These are phyloP conservation scores for Penicillium chermesinum DNA, from an alignment of 495 filamentous ascomycete genomes.

Conservation along the genomic window DNA sequence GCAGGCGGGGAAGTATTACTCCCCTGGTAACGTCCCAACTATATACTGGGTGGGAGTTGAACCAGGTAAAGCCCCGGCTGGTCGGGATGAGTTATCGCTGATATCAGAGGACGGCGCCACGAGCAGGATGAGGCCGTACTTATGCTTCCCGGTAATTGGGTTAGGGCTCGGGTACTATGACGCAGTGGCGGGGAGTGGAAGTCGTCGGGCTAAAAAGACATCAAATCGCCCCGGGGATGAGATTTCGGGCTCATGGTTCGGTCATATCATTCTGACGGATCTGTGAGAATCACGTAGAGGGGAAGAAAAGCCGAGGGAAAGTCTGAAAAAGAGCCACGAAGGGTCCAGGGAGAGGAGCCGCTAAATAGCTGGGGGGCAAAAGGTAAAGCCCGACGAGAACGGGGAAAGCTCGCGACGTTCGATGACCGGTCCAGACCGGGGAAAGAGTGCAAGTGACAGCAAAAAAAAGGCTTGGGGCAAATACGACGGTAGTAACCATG, in stretches of 20 bases:
- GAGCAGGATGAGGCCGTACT: background rate
- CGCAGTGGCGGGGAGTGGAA: background rate
- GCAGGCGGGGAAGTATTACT: background rate
- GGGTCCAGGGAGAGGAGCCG: background rate
- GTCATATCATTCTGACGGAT: constrained; percentile 4
- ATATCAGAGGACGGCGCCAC: background rate
- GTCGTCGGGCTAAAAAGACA: background rate
- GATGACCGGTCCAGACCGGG: background rate
- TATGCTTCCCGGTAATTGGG: background rate
- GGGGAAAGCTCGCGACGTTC: too few relatives aligned
- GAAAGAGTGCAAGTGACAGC: constrained; percentile 1
- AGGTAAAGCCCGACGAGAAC: too few relatives aligned
- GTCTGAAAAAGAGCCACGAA: constrained; percentile 5
- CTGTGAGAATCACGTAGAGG: constrained; percentile 3
- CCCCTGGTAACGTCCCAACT: too few relatives aligned
- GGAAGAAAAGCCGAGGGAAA: constrained; percentile 7
- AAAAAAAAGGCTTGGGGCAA: constrained; percentile 1
- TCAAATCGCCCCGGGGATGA: background rate
- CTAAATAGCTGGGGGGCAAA: too few relatives aligned
- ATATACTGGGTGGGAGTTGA: background rate
- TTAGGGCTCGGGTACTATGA: background rate
- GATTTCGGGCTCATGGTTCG: background rate
- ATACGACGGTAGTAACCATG: constrained; percentile 19
- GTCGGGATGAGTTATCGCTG: background rate
- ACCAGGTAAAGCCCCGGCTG: background rate